phyloP scores from a whole-genome alignment of 225 moss, liverwort and hornwort species.

The Marchantia paleacea region DNA sequence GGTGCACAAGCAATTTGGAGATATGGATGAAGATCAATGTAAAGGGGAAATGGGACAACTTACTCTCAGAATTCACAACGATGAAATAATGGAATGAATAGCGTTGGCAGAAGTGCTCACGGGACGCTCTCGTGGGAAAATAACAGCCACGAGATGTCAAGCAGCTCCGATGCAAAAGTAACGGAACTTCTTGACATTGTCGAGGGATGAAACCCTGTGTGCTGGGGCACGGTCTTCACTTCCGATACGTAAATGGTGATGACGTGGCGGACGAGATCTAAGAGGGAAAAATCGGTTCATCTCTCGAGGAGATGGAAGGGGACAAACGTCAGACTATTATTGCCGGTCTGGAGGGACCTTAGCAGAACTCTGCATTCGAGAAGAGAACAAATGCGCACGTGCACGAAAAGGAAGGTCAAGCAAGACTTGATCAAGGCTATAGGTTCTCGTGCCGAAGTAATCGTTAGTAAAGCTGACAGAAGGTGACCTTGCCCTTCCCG shows the following conservation, averaged over 20 bases:
- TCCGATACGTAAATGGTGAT: conserved; percentile 11
- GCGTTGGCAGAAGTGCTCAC: not conserved
- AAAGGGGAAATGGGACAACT: conserved; percentile 23
- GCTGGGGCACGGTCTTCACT: not conserved
- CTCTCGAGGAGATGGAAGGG: not conserved
- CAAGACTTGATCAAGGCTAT: conserved; percentile 18
- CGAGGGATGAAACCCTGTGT: conserved; percentile 4
- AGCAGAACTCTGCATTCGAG: conserved; percentile 9
- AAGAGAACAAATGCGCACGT: conserved; percentile 8
- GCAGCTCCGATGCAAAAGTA: conserved; percentile 11
- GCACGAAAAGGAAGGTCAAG: conserved; percentile 18
- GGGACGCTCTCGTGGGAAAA: conserved; percentile 10
- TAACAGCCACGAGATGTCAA: conserved; percentile 11
- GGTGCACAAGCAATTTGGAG: not conserved
- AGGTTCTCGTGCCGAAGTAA: conserved; percentile 19
- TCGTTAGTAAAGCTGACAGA: conserved; percentile 20
- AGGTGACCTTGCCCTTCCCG: not conserved
- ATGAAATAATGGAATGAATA: conserved; percentile 20
- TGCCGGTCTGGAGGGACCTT: conserved; percentile 10
- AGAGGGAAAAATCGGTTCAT: not conserved
- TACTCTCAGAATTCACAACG: conserved; percentile 14
- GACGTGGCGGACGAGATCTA: conserved; percentile 6
- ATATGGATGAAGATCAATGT: conserved; percentile 23
- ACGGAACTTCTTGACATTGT: conserved; percentile 10
- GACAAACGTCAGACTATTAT: not conserved